Evolutionary conservation across 306 rosid species (phyloP).

Genomic region (Vigna mungo): DNA sequence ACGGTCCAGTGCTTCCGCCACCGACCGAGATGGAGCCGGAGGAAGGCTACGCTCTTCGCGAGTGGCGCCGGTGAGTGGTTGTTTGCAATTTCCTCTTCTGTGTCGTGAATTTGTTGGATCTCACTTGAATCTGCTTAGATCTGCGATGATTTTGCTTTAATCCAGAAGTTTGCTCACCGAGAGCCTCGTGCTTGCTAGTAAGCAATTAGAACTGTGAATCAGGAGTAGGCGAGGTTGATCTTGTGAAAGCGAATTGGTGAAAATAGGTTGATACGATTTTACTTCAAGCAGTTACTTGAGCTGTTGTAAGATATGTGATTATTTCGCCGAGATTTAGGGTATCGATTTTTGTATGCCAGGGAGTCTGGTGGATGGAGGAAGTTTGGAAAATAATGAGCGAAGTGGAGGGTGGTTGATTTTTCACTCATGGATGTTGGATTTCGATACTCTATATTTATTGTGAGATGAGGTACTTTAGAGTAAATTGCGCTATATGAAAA

Average conservation of each 20-base stretch:
- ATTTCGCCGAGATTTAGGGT: slow-evolving; percentile 28
- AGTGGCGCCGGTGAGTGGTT: slow-evolving; percentile 94
- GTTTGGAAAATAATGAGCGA: slow-evolving; percentile 11
- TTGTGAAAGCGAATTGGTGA: slow-evolving; percentile 31
- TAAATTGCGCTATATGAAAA: neutral
- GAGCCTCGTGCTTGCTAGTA: neutral
- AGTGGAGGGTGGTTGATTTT: neutral
- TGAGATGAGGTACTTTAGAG: slow-evolving; percentile 6
- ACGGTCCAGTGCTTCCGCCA: slow-evolving; percentile 89
- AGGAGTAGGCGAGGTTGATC: slow-evolving; percentile 35
- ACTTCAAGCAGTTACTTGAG: slow-evolving; percentile 28
- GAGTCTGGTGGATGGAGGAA: slow-evolving; percentile 29
- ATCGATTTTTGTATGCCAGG: slow-evolving; percentile 7
- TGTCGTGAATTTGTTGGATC: slow-evolving; percentile 46
- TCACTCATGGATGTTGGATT: slow-evolving; percentile 24
- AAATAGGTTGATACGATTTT: slow-evolving; percentile 39
- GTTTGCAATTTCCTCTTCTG: slow-evolving; percentile 32
- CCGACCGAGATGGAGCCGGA: slow-evolving; percentile 84
- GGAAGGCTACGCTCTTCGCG: slow-evolving; percentile 92
- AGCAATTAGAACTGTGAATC: slow-evolving; percentile 16
- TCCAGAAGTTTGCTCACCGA: slow-evolving; percentile 11
- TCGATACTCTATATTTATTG: neutral
- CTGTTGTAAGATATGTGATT: neutral
- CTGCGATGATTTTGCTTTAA: slow-evolving; percentile 44
- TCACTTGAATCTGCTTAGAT: slow-evolving; percentile 53